phyloP scores from a whole-genome alignment of 2,329 filamentous ascomycete species.

The Triangularia setosa region DNA sequence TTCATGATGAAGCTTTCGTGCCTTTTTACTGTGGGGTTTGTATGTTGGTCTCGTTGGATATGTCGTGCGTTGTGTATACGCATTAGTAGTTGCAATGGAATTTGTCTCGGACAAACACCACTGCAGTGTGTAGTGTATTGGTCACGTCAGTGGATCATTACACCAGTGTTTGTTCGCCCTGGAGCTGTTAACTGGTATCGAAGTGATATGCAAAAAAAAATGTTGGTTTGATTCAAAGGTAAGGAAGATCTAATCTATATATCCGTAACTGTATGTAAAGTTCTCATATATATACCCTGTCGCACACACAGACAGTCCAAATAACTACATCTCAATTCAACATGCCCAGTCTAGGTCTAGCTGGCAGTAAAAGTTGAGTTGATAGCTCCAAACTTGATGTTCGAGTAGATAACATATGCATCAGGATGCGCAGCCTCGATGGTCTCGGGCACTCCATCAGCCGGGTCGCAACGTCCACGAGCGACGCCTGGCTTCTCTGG shows the following conservation, averaged over 20 bases:
- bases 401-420: constrained; percentile 45
- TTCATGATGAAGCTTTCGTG: background rate
- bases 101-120: background rate
- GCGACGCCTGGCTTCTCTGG: constrained; percentile 39
- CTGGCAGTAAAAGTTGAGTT: constrained; percentile 39
- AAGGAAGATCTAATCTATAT: background rate
- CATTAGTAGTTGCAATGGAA: no score
- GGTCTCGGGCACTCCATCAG: constrained; percentile 42
- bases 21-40: background rate
- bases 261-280: background rate
- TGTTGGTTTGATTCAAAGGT: no score
- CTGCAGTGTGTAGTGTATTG: background rate
- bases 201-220: background rate
- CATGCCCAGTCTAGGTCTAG: constrained; percentile 1
- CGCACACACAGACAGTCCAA: no score
- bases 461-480: constrained; percentile 45
- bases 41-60: background rate
- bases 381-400: constrained; percentile 47
- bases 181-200: background rate
- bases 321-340: background rate
- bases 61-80: background rate
- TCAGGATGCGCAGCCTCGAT: constrained; percentile 40
- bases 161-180: background rate
- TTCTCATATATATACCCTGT: background rate
- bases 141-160: background rate